Evolutionary conservation across 176 grass and related monocot genomes (phyloP).

Genomic region (Pharus latifolius): DNA sequence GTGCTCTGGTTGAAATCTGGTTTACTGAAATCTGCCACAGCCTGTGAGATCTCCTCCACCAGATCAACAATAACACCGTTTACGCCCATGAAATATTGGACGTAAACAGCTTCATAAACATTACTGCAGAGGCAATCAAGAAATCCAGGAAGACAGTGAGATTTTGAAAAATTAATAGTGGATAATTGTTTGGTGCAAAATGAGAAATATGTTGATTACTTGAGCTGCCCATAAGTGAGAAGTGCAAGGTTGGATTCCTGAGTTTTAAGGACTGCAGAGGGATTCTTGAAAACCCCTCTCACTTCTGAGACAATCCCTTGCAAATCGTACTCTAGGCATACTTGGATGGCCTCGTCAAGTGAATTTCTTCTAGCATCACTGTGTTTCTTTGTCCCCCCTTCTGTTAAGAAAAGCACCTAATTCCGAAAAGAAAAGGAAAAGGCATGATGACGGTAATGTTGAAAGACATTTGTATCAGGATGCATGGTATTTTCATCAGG

Average conservation of each 20-base stretch:
- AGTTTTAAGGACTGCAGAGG: conserved; percentile 45
- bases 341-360: conserved; percentile 44
- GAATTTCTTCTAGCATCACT: conserved; percentile 68
- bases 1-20: background rate
- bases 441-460: background rate
- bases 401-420: conserved; percentile 85
- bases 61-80: conserved; percentile 58
- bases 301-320: conserved; percentile 81
- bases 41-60: conserved; percentile 47
- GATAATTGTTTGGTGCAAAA: background rate
- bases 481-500: background rate
- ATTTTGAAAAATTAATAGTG: background rate
- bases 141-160: background rate
- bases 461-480: background rate
- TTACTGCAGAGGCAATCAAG: conserved; percentile 27
- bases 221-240: conserved; percentile 79
- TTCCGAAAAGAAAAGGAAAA: conserved; percentile 3
- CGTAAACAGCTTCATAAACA: conserved; percentile 47
- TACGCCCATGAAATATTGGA: conserved; percentile 59
- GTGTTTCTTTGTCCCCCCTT: conserved; percentile 48
- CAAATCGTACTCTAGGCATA: conserved; percentile 47
- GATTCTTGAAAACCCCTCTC: conserved; percentile 62
- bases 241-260: conserved; percentile 69
- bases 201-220: conserved; percentile 36
- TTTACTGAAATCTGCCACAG: conserved; percentile 24